Base-by-base conservation (phyloP, 495 filamentous ascomycete species). In the Podospora pseudopauciseta region DNA sequence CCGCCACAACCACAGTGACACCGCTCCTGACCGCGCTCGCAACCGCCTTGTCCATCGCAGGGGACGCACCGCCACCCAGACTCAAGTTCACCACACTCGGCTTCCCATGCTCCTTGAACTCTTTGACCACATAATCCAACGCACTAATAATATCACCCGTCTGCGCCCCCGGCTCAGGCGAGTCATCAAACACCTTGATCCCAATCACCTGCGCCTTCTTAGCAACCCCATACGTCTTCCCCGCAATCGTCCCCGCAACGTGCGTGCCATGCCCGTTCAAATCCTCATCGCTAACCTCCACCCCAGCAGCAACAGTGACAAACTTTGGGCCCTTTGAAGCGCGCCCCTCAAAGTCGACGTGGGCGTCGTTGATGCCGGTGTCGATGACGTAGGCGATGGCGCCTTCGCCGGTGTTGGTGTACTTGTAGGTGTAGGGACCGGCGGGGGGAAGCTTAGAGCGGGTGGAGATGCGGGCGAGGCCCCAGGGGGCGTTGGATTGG, bases 311-410 rank as follows among this genome's bases (percentile, higher is more conserved):
- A 57, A 68, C 73, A 56, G 70, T 65, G 13, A 65, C 67, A 27
- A 69, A 78, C 70, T 78, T 79, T 68, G 75, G 73, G 0, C 73
- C 59, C 27, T 68, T 80, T 18, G 71, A 74, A 63, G 77, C 79
- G 26, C 77, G 76, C 26, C 76, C 77, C 26, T 54, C 62, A 27
- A 69, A 69, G 9, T 65, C 60, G 60, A 67, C 68, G 65, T 90
- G 86, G 0, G 70, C 57, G 34, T 75, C 80, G 69, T 82, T 80
- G 72, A 88, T 63, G 15, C 61, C 61, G 19, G 79, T 81, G 66
- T 83, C 87, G 65, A 89, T 79, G 55, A 88, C 79, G 64, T 88
- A 89, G 69, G 81, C 80, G 57, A 76, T 86, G 63, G 82, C 81
- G 20, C 85, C 86, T 13, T 76, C 23, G 34, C 87, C 86, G 56